phyloP scores from a whole-genome alignment of 192 early-diverging fungal genomes.

The Spizellomyces sp. region DNA sequence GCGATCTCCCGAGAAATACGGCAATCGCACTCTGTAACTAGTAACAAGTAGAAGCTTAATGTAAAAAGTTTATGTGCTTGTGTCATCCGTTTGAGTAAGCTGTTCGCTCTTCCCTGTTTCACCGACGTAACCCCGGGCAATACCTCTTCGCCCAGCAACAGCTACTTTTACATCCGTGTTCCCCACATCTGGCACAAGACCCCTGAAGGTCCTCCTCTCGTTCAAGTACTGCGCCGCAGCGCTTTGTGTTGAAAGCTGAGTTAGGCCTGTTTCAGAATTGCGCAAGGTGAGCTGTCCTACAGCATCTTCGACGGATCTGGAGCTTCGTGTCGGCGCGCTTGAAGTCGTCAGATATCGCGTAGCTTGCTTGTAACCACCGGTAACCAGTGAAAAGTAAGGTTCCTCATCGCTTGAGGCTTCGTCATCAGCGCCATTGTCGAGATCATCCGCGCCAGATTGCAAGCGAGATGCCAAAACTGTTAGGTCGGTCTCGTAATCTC shows the following conservation, averaged over 20 bases:
- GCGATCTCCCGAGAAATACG: too few relatives aligned
- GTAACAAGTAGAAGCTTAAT: too few relatives aligned
- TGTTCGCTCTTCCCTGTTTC: constrained; percentile 25
- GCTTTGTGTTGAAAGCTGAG: constrained; percentile 55
- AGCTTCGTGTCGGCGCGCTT: constrained; percentile 4
- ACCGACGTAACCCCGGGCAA: constrained; percentile 56
- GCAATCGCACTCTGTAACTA: too few relatives aligned
- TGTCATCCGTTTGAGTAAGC: background rate
- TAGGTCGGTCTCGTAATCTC: constrained; percentile 48
- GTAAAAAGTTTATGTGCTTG: too few relatives aligned
- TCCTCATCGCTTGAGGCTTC: constrained; percentile 59
- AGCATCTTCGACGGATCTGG: constrained; percentile 9
- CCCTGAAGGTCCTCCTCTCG: constrained; percentile 71
- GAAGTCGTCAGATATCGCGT: constrained; percentile 3
- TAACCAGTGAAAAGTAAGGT: constrained; percentile 89
- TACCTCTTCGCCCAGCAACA: constrained; percentile 81
- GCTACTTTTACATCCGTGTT: constrained; percentile 61
- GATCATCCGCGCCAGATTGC: constrained; percentile 22
- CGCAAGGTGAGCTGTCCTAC: constrained; percentile 53
- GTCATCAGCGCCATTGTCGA: constrained; percentile 42
- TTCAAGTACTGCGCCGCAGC: constrained; percentile 73
- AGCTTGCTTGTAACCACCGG: constrained; percentile 69
- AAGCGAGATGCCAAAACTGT: constrained; percentile 32
- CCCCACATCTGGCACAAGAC: constrained; percentile 74
- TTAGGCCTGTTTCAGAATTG: constrained; percentile 51